Percentiles rank a stretch among this genome's conserved stretches.
Conservation (phyloP, 352 stramenopile genomes). For the Phytopythium litorale region DNA sequence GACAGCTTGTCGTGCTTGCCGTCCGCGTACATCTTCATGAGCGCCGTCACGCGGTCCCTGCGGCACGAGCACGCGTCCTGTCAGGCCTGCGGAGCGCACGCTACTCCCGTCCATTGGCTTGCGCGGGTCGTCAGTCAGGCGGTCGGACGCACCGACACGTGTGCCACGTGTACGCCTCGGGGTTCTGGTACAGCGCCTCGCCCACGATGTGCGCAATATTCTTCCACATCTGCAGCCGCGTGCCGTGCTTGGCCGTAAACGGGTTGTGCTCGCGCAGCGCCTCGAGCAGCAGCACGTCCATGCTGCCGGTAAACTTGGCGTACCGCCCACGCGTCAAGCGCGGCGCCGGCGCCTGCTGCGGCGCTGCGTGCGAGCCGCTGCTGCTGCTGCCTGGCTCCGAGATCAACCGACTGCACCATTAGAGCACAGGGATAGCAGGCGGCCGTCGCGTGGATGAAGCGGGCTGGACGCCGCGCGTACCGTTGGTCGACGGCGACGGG, state of each 20-base stretch:
- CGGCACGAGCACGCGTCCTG: neutral
- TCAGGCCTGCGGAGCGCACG: no score
- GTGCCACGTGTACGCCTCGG: slow-evolving; percentile 73
- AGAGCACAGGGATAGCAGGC: neutral
- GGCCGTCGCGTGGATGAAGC: no score
- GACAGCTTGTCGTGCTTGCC: slow-evolving; percentile 83
- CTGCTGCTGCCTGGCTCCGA: neutral
- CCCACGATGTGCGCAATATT: slow-evolving; percentile 61
- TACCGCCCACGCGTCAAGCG: slow-evolving; percentile 52
- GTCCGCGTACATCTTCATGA: slow-evolving; percentile 78
- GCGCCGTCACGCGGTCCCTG: slow-evolving; percentile 67
- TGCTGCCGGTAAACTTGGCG: slow-evolving; percentile 72
- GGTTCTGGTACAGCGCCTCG: slow-evolving; percentile 61
- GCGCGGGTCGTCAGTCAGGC: no score
- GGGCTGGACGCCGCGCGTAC: neutral
- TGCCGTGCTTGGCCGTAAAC: slow-evolving; percentile 79
- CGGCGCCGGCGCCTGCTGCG: slow-evolving; percentile 15
- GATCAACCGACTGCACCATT: neutral
- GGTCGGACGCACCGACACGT: slow-evolving; percentile 55
- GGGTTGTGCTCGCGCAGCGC: slow-evolving; percentile 68
- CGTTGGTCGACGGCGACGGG: neutral
- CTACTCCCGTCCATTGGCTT: no score
- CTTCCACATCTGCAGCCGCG: slow-evolving; percentile 80
- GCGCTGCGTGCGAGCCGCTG: neutral
- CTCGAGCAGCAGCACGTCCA: slow-evolving; percentile 80